phyloP scores from a whole-genome alignment of 257 asterid species.

The Solanum sitiens region DNA sequence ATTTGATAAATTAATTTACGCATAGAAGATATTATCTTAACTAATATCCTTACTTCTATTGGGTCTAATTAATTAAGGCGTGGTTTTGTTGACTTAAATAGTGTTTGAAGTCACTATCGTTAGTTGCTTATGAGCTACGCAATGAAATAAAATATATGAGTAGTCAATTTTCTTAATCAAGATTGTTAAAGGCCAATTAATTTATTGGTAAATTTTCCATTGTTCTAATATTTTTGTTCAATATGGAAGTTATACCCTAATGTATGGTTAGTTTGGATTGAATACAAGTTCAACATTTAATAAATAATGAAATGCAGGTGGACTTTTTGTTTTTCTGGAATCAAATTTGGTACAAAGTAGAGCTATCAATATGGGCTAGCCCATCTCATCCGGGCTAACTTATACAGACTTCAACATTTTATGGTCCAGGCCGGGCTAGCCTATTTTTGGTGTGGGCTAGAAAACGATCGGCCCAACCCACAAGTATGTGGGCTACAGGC shows the following conservation, averaged over 20 bases:
- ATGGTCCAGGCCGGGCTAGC: no score
- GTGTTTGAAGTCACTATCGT: not conserved
- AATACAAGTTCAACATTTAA: not conserved
- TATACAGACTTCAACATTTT: no score
- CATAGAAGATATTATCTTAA: no score
- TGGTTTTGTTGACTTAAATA: not conserved
- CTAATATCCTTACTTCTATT: not conserved
- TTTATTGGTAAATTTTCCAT: not conserved
- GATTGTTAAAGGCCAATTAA: not conserved
- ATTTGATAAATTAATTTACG: not conserved
- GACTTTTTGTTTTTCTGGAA: not conserved
- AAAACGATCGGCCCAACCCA: no score
- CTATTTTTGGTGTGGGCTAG: no score
- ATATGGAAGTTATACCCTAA: not conserved
- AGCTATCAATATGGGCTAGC: no score
- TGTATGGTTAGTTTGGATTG: not conserved
- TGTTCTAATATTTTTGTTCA: not conserved
- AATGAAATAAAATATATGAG: not conserved
- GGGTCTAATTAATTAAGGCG: not conserved
- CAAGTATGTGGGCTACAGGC: no score
- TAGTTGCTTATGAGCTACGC: not conserved
- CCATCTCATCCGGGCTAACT: no score
- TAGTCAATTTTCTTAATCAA: not conserved
- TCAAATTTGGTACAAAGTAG: not conserved
- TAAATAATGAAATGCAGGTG: not conserved